phyloP scores from a whole-genome alignment of 169 alveolate species.

The Plasmodium inui region DNA sequence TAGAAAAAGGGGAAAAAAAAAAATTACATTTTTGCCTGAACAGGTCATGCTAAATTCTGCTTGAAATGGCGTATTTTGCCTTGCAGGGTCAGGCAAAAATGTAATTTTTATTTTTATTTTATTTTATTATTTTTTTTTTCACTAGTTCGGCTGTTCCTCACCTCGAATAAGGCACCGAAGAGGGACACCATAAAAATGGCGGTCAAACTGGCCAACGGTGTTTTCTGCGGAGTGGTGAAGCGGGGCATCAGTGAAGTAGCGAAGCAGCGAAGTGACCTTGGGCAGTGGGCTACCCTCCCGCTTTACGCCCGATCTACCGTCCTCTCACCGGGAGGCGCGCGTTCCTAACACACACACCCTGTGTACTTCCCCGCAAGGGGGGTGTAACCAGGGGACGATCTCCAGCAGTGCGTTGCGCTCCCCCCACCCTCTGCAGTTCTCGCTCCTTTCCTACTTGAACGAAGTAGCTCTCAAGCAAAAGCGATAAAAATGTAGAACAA shows the following conservation, averaged over 20 bases:
- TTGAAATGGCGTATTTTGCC: not conserved
- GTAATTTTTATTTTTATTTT: not conserved
- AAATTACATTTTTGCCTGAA: not conserved
- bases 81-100: not conserved
- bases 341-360: not conserved
- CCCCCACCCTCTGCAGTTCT: not conserved
- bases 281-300: not conserved
- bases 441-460: slow-evolving; percentile 13
- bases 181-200: slow-evolving; percentile 14
- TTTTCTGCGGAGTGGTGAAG: not conserved
- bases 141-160: slow-evolving; percentile 10
- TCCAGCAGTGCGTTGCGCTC: not conserved
- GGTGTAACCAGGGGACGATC: not conserved
- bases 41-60: not conserved
- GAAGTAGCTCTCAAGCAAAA: slow-evolving; percentile 10
- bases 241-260: not conserved
- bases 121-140: not conserved
- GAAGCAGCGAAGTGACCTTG: not conserved
- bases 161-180: slow-evolving; percentile 63
- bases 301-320: not conserved
- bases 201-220: not conserved
- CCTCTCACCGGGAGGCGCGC: not conserved
- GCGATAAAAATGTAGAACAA: slow-evolving; percentile 38
- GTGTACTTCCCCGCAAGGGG: slow-evolving; percentile 4
- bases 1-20: slow-evolving; percentile 26